phyloP scores from a whole-genome alignment of 1,284 basidiomycete genomes.

The Cryptococcus sp. region DNA sequence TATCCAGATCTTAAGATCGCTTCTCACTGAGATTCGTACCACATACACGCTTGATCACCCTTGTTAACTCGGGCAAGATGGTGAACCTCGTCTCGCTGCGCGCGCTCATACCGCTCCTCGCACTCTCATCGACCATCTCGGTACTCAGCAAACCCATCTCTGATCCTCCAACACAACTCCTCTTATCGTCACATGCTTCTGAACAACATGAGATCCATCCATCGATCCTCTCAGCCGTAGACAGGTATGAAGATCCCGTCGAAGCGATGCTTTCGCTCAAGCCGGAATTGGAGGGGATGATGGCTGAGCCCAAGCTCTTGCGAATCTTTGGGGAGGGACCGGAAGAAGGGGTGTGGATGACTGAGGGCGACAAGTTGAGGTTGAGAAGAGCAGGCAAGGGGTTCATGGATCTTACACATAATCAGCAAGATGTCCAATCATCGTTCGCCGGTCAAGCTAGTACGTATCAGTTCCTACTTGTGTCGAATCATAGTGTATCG shows the following conservation, averaged over 20 bases:
- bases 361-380: constrained; percentile 33
- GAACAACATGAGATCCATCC: constrained; percentile 9
- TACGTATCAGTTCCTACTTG: not conserved
- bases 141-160: too few species aligned
- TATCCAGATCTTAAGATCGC: too few species aligned
- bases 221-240: constrained; percentile 13
- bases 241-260: constrained; percentile 23
- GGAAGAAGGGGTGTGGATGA: constrained; percentile 21
- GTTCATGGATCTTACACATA: constrained; percentile 31
- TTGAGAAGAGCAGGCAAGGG: constrained; percentile 19
- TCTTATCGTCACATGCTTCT: too few species aligned
- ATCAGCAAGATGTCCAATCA: constrained; percentile 5
- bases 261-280: constrained; percentile 15
- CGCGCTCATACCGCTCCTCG: too few species aligned
- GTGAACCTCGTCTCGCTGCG: too few species aligned
- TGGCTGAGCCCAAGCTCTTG: constrained; percentile 22
- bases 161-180: too few species aligned
- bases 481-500: not conserved
- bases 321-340: constrained; percentile 14
- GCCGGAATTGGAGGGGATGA: constrained; percentile 18
- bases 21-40: too few species aligned
- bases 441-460: constrained; percentile 8
- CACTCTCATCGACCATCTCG: too few species aligned
- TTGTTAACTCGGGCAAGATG: too few species aligned
- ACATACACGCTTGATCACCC: too few species aligned